A percentile compares a stretch with the other conserved stretches of the same genome.
phyloP scores from a whole-genome alignment of 2,329 filamentous ascomycete genomes.

The Pseudopyricularia cyperi region DNA sequence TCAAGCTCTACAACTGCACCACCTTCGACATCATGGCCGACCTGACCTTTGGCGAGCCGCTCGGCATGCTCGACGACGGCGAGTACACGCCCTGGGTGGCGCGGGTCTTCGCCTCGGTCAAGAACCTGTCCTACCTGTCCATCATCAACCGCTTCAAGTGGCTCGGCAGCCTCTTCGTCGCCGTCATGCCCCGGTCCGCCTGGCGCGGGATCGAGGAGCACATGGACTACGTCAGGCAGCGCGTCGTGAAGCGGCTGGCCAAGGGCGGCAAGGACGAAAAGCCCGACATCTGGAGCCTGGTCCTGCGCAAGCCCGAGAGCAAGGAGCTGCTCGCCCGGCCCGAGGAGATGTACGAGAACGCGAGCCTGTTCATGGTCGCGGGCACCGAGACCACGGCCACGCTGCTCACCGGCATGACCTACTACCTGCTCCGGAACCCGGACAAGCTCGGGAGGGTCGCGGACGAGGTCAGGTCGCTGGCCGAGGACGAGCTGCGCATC shows the following conservation, averaged over 20 bases:
- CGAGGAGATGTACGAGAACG: conserved; percentile 5
- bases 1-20: conserved; percentile 16
- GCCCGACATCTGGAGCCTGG: conserved; percentile 3
- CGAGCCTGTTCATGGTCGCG: conserved; percentile 22
- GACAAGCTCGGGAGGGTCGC: conserved; percentile 5
- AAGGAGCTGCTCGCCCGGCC: too few species aligned
- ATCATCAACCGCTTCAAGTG: neutral
- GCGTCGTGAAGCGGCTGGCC: neutral
- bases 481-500: conserved; percentile 14
- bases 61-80: conserved; percentile 10
- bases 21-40: conserved; percentile 14
- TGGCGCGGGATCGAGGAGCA: neutral
- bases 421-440: conserved; percentile 16
- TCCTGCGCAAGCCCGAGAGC: neutral
- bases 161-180: neutral
- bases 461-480: conserved; percentile 2
- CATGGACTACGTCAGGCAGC: neutral
- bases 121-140: neutral
- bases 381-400: conserved; percentile 36
- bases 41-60: conserved; percentile 11
- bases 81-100: conserved; percentile 10
- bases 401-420: conserved; percentile 18
- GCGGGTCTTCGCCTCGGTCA: conserved; percentile 4
- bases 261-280: neutral
- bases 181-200: neutral